A percentile compares a stretch with the other conserved stretches of the same genome.
Evolutionary conservation across 2,329 filamentous ascomycete genomes (phyloP).

Genomic region (Sporothrix humicola): DNA sequence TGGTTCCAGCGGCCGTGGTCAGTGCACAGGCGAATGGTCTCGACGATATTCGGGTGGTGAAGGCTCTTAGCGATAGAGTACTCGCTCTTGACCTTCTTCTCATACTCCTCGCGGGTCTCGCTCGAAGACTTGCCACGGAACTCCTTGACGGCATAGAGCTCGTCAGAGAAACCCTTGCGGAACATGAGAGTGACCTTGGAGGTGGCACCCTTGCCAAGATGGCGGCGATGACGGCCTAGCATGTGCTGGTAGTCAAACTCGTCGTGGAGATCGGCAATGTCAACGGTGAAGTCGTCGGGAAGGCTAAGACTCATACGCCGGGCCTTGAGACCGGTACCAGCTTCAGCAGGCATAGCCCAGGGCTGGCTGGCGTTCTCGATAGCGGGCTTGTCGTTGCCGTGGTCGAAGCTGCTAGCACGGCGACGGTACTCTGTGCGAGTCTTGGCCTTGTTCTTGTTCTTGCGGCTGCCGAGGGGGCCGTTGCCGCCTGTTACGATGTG

Average conservation of each 20-base stretch:
- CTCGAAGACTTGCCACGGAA: conserved; percentile 74
- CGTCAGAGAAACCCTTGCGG: conserved; percentile 66
- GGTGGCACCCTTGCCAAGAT: conserved; percentile 80
- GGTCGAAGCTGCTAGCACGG: conserved; percentile 59
- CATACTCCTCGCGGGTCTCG: conserved; percentile 76
- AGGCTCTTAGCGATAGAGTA: conserved; percentile 85
- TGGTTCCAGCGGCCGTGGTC: conserved; percentile 82
- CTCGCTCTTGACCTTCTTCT: conserved; percentile 89
- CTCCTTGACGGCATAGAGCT: conserved; percentile 85
- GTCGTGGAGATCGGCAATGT: conserved; percentile 69
- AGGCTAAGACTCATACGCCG: conserved; percentile 76
- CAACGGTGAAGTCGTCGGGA: conserved; percentile 75
- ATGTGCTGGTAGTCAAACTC: conserved; percentile 75
- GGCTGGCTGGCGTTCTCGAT: conserved; percentile 43
- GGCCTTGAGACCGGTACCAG: conserved; percentile 77
- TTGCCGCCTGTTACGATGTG: conserved; percentile 50
- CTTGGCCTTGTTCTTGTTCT: conserved; percentile 38
- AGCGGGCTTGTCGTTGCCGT: conserved; percentile 41
- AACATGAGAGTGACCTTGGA: conserved; percentile 83
- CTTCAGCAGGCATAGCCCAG: conserved; percentile 68
- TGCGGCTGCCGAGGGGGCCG: conserved; percentile 36
- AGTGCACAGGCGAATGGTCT: conserved; percentile 76
- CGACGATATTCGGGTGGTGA: conserved; percentile 85
- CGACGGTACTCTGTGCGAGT: conserved; percentile 37
- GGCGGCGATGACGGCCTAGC: conserved; percentile 73